Base-by-base conservation (phyloP, 148 eudicot genomes). In the Hydrangea macrophylla region DNA sequence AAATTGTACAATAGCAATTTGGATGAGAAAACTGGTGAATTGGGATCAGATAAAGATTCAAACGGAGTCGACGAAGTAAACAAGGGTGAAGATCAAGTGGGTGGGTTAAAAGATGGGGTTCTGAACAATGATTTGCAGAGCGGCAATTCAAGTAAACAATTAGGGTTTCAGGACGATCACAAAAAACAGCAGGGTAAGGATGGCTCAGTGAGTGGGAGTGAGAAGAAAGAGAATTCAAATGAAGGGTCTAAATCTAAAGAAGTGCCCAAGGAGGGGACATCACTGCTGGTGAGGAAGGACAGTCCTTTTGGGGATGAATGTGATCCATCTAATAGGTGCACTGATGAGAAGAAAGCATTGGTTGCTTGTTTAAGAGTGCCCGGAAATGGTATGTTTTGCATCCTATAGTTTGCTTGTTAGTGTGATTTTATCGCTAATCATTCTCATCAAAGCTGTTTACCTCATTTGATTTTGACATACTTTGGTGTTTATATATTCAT, bases 291-390 rank as follows among this genome's bases (percentile, higher is more conserved):
- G 20, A 76, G 64, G 72, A 81, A 81, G 67, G 86, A 68, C 55
- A 70, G 63, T 20, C 61, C 35, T 24, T 65, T 33, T 42, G 78
- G 72, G 37, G 88, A 83, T 24, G 88, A 81, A 79, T 89, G 96
- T 74, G 96, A 86, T 78, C 71, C 81, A 12, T 82, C 87, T 37
- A 77, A 75, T 58, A 84, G 85, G 73, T 89, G 92, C 79, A 75
- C 73, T 20, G 81, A 66, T 33, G 74, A 81, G 56, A 81, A 79
- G 69, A 78, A 79, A 59, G 74, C 79, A 51, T 67, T 89, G 55
- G 81, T 87, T 66, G 92, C 92, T 20, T 89, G 96, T 53, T 71
- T 89, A 64, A 85, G 83, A 84, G 88, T 89, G 78, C 92, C 96
- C 1, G 96, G 92, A 61, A 79, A 86, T 64, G 92, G 92, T 89